Evolutionary conservation across 441 rosid genomes (phyloP).

Genomic region (Arabidopsis hybrid): DNA sequence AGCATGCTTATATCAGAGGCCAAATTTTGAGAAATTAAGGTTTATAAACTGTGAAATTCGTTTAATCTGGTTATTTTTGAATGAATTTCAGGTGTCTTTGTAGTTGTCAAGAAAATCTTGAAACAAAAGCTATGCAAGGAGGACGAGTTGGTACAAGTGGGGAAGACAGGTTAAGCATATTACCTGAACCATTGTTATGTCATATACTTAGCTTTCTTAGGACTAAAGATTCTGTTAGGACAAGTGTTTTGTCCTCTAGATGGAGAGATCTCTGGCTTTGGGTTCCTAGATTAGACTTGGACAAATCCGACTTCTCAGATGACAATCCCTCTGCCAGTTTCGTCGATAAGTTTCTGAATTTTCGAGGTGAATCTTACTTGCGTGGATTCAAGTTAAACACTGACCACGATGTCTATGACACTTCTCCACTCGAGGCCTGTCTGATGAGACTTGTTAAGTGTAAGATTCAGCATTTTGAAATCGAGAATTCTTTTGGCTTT

Average conservation of each 20-base stretch:
- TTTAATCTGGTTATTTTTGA: neutral
- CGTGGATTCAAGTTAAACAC: conserved; percentile 26
- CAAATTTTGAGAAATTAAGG: neutral
- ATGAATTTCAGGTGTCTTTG: conserved; percentile 8
- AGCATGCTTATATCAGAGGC: neutral
- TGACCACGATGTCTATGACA: conserved; percentile 3
- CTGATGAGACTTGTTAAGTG: conserved; percentile 13
- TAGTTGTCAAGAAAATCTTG: neutral
- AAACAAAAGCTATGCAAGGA: conserved; percentile 13
- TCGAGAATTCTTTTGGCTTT: neutral
- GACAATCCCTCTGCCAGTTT: neutral
- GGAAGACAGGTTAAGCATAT: conserved; percentile 34
- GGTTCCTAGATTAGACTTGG: conserved; percentile 28
- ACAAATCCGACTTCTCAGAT: conserved; percentile 22
- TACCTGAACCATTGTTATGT: conserved; percentile 21
- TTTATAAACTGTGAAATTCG: neutral
- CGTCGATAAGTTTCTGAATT: conserved; percentile 20
- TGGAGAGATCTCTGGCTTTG: conserved; percentile 31
- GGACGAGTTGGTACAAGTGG: conserved; percentile 1
- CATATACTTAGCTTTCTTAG: conserved; percentile 33
- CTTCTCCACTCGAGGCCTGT: neutral
- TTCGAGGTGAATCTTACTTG: conserved; percentile 21
- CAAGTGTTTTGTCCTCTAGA: conserved; percentile 34
- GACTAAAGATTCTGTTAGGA: conserved; percentile 13
- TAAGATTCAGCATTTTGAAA: conserved; percentile 33